Evolutionary conservation across 495 filamentous ascomycete species (phyloP), one percentile per base, ranked within the genome.

Genomic region (Ramalina intermedia): DNA sequence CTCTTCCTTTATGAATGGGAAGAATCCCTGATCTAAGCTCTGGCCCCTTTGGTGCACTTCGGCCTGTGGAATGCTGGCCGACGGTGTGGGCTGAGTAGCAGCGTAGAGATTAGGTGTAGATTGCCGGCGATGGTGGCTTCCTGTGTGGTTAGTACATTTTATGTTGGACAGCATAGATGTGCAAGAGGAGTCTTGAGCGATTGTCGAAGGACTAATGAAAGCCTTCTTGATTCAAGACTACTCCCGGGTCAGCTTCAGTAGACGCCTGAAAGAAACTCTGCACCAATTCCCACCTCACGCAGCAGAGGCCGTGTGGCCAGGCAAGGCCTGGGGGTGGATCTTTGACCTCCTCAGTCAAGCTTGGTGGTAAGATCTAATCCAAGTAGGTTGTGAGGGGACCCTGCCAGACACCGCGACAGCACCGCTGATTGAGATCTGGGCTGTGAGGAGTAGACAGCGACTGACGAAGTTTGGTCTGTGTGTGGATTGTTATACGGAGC

Each of bases 61-160:
- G 1, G 29, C 8, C 29, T 17, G 24, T 16, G 29, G 12, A 35
- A 17, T 35, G 70, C 49, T 79, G 78, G 68, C 88, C 85, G 49
- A 91, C 68, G 65, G 82, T 88, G 67, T 29, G 33, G 44, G n/a
- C n/a, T 37, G 44, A 37, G 33, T 36, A 13, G 33, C 17, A 14
- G n/a, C 81, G 65, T 82, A 83, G 55, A 72, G 74, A 50, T 76
- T 75, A 49, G 87, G 87, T 58, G 85, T 91, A 58, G 87, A 94
- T 59, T 87, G 81, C 70, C 90, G 87, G 63, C 87, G 84, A 61
- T 85, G 78, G 67, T 94, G 86, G 60, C 78, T 78, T 65, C 80
- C 81, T 57, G 71, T 68, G 54, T 84, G 78, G 66, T 82, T 71
- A 68, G 66, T 77, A 63, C 71, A 76, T 47, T 68, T 68, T 54